Evolutionary conservation across 805 yeast species (phyloP).

Genomic region (Candida xyloterini): DNA sequence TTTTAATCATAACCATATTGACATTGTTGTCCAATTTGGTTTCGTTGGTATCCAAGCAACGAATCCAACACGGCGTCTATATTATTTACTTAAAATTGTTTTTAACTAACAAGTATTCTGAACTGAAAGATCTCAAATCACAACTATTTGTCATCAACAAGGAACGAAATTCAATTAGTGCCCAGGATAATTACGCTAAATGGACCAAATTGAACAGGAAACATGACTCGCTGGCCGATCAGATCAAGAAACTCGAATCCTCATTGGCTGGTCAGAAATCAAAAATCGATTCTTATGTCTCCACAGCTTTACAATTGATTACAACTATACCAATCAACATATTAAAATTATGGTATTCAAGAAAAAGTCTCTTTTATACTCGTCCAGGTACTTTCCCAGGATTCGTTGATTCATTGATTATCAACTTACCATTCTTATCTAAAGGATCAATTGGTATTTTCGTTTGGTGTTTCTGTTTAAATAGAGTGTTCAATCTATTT

Average conservation of each 20-base stretch:
- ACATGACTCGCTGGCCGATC: conserved; percentile 52
- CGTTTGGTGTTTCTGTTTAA: conserved; percentile 48
- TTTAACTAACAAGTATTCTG: conserved; percentile 22
- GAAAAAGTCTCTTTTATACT: conserved; percentile 53
- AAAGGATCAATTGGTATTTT: conserved; percentile 60
- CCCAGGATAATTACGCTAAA: conserved; percentile 92
- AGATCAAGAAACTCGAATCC: conserved; percentile 44
- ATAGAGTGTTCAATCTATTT: conserved; percentile 23
- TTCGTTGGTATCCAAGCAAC: conserved; percentile 35
- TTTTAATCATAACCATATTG: conserved; percentile 34
- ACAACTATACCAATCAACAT: conserved; percentile 49
- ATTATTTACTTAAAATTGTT: conserved; percentile 22
- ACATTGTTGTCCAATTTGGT: conserved; percentile 38
- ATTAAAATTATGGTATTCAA: conserved; percentile 51
- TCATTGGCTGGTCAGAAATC: conserved; percentile 37
- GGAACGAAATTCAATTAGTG: conserved; percentile 61
- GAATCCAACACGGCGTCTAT: conserved; percentile 16
- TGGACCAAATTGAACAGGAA: conserved; percentile 91
- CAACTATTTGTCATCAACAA: conserved; percentile 47
- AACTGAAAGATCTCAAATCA: conserved; percentile 33
- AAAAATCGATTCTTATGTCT: conserved; percentile 34
- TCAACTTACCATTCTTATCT: conserved; percentile 65
- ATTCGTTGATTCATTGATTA: conserved; percentile 44
- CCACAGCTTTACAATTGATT: conserved; percentile 33
- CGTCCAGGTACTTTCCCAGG: conserved; percentile 58